Conservation (phyloP, 805 yeast species). For the Starmera pachycereana region DNA sequence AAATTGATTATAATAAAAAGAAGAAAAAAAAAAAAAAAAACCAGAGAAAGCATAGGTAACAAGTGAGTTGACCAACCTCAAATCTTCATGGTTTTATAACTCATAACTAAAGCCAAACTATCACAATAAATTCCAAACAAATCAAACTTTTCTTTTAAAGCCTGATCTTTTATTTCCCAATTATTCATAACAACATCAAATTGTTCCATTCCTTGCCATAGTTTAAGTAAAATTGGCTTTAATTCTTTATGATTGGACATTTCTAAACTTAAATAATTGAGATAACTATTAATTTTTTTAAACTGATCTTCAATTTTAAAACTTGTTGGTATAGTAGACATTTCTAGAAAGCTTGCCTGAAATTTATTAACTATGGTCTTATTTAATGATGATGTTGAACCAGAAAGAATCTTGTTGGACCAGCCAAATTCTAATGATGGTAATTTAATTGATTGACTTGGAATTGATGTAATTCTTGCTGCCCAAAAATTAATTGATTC, state of each 20-base stretch:
- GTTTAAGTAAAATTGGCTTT: conserved; percentile 24
- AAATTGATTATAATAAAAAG: no score
- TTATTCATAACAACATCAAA: conserved; percentile 27
- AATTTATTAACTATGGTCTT: conserved; percentile 15
- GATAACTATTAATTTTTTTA: conserved; percentile 27
- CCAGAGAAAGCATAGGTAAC: no score
- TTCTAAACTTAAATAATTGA: conserved; percentile 26
- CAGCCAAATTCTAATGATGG: conserved; percentile 47
- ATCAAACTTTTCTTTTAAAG: conserved; percentile 24
- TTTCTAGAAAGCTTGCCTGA: conserved; percentile 15
- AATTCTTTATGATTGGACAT: conserved; percentile 34
- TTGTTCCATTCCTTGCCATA: conserved; percentile 21
- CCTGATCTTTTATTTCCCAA: conserved; percentile 31
- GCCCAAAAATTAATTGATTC: conserved; percentile 88
- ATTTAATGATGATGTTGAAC: no score
- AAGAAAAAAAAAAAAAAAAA: no score
- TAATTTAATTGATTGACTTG: conserved; percentile 22
- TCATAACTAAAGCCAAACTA: conserved; percentile 21
- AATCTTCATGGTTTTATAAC: conserved; percentile 14
- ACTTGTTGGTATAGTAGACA: conserved; percentile 6
- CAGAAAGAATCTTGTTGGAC: no score
- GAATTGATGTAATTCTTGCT: conserved; percentile 72
- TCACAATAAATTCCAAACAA: conserved; percentile 24
- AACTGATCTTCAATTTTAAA: conserved; percentile 24
- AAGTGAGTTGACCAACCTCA: background rate